Evolutionary conservation across 225 moss, liverwort and hornwort genomes (phyloP).

Genomic region (Antitrichia curtipendula): DNA sequence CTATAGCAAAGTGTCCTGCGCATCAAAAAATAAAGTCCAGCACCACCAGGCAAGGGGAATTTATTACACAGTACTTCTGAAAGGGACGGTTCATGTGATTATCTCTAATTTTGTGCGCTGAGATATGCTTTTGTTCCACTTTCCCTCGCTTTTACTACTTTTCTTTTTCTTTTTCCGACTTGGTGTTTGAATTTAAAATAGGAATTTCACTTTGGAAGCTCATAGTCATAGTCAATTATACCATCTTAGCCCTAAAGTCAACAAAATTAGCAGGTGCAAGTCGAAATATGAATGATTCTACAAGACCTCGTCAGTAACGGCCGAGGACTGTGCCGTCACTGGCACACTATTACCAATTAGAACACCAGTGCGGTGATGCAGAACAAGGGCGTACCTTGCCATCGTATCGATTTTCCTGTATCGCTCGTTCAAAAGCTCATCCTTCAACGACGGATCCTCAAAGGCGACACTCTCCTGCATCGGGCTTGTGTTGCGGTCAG

Average conservation of each 20-base stretch:
- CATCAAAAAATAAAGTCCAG: not conserved
- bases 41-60: not conserved
- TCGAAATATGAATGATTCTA: not conserved
- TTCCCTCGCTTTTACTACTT: not conserved
- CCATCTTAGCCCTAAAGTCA: too few species aligned
- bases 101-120: not conserved
- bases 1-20: not conserved
- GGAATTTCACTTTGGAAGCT: not conserved
- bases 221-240: not conserved
- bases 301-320: not conserved
- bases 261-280: not conserved
- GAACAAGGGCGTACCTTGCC: constrained; percentile 57
- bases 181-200: not conserved
- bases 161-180: not conserved
- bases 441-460: constrained; percentile 87
- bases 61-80: not conserved
- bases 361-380: not conserved
- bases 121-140: not conserved
- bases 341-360: not conserved
- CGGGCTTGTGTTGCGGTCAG: constrained; percentile 49
- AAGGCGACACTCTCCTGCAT: constrained; percentile 59
- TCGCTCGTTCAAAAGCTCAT: constrained; percentile 93
- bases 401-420: constrained; percentile 97
- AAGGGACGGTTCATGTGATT: not conserved
- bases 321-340: not conserved